phyloP scores from a whole-genome alignment of 495 filamentous ascomycete genomes.

The Choiromyces venosus region DNA sequence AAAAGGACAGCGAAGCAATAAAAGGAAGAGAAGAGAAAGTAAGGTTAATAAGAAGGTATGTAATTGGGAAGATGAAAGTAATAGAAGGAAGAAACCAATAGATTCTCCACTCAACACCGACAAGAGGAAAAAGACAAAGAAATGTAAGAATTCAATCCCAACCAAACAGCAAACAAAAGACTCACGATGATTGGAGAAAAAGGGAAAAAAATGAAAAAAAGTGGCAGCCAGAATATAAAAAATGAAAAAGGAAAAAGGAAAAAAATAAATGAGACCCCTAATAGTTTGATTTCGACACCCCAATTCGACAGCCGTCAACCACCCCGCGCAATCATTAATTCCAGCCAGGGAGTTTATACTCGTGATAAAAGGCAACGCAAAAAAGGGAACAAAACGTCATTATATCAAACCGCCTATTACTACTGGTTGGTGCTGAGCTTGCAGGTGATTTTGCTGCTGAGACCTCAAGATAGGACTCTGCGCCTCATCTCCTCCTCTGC shows the following conservation, averaged over 20 bases:
- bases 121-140: conserved; percentile 31
- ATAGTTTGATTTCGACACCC: background rate
- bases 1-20: conserved; percentile 6
- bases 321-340: conserved; percentile 30
- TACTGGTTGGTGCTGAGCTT: background rate
- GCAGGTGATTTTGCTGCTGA: conserved; percentile 17
- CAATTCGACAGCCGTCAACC: background rate
- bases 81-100: conserved; percentile 14
- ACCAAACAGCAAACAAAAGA: conserved; percentile 23
- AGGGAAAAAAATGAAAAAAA: conserved; percentile 10
- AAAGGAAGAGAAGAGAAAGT: conserved; percentile 8
- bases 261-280: background rate
- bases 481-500: conserved; percentile 19
- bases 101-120: conserved; percentile 39
- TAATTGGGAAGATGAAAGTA: conserved; percentile 7
- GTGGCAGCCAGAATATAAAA: conserved; percentile 13
- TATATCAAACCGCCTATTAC: conserved; percentile 29
- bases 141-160: conserved; percentile 34
- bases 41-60: conserved; percentile 13
- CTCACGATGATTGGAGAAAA: too few species aligned
- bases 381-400: conserved; percentile 31
- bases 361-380: conserved; percentile 21
- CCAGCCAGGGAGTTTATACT: conserved; percentile 33
- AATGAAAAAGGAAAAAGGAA: background rate
- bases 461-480: conserved; percentile 30